phyloP scores from a whole-genome alignment of 257 asterid genomes.

The Petrea volubilis region DNA sequence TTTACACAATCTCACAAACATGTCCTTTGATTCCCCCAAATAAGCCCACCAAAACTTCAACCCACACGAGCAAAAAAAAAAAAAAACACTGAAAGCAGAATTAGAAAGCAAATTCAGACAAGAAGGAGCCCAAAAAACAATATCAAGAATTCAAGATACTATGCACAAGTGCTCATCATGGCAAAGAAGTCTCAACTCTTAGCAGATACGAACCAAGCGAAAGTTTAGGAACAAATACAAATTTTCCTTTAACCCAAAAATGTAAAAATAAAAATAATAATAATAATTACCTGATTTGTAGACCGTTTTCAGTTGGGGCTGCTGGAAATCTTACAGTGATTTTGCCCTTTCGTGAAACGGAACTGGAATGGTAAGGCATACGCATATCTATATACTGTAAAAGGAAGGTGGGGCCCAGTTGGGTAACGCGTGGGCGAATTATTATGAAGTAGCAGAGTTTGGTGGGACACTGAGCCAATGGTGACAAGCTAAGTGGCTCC shows the following conservation, averaged over 20 bases:
- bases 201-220: neutral
- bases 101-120: neutral
- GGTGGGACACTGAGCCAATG: slow-evolving; percentile 41
- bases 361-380: neutral
- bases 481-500: slow-evolving; percentile 28
- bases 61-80: neutral
- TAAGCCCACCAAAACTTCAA: neutral
- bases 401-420: slow-evolving; percentile 32
- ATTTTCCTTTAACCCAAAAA: neutral
- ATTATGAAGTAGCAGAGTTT: slow-evolving; percentile 33
- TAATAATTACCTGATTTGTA: too few species aligned
- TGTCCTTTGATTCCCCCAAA: neutral
- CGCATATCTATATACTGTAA: slow-evolving; percentile 1
- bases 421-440: slow-evolving; percentile 46
- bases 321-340: neutral
- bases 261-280: neutral
- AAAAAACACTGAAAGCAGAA: neutral
- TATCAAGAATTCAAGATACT: too few species aligned
- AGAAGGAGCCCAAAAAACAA: neutral
- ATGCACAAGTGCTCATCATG: neutral
- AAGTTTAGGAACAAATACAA: neutral
- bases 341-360: neutral
- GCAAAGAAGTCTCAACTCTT: neutral
- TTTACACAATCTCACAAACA: neutral
- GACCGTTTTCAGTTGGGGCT: neutral